phyloP scores from a whole-genome alignment of 208 protist species.

The Trypanosoma vivax region DNA sequence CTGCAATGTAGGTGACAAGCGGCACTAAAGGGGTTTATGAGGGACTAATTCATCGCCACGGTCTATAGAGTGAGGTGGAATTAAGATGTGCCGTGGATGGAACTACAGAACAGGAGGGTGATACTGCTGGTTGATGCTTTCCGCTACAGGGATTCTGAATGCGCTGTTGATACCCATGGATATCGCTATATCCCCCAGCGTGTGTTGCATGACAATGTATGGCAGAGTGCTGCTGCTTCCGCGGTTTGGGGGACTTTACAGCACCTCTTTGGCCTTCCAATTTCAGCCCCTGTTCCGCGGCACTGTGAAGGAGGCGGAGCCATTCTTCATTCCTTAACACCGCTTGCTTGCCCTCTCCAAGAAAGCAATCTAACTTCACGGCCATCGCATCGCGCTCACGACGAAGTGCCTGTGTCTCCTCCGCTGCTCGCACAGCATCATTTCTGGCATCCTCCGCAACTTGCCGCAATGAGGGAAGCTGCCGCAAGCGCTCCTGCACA shows the following conservation, averaged over 20 bases:
- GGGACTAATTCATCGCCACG: slow-evolving; percentile 15
- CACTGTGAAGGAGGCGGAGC: slow-evolving; percentile 47
- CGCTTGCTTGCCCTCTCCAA: slow-evolving; percentile 49
- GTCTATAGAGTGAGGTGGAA: slow-evolving; percentile 1
- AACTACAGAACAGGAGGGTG: background rate
- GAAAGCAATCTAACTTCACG: slow-evolving; percentile 50
- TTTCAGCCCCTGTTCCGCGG: slow-evolving; percentile 38
- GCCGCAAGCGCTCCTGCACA: slow-evolving; percentile 47
- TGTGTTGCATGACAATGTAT: background rate
- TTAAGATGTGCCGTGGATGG: background rate
- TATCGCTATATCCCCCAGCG: slow-evolving; percentile 13
- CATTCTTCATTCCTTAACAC: slow-evolving; percentile 47
- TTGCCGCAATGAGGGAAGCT: slow-evolving; percentile 55
- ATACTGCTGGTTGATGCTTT: background rate
- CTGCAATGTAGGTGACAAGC: too few relatives aligned
- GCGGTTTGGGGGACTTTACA: slow-evolving; percentile 17
- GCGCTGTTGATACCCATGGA: slow-evolving; percentile 9
- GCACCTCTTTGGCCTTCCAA: slow-evolving; percentile 38
- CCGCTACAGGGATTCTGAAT: background rate
- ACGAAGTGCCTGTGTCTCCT: slow-evolving; percentile 56
- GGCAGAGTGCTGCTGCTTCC: background rate
- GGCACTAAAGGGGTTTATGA: too few relatives aligned
- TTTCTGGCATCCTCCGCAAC: slow-evolving; percentile 51
- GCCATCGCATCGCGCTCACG: slow-evolving; percentile 64
- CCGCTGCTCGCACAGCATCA: slow-evolving; percentile 41